Conservation (phyloP, 805 yeast genomes). For the Saccharomycopsis fermentans region DNA sequence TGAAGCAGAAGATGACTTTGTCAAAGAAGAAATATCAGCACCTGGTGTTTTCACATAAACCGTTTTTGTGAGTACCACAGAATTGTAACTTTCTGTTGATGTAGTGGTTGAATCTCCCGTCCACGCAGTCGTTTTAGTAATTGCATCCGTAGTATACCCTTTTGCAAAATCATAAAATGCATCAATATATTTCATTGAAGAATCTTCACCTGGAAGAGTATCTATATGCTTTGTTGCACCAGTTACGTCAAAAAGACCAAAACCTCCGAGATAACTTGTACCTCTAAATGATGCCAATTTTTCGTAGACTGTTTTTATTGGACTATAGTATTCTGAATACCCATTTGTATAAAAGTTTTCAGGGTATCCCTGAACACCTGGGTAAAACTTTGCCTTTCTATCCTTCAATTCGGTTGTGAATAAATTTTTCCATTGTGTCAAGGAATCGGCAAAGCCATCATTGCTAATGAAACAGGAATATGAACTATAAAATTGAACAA, state of each 20-base stretch:
- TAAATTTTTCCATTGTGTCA: slow-evolving; percentile 36
- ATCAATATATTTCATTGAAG: neutral
- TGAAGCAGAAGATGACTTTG: neutral
- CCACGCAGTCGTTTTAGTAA: neutral
- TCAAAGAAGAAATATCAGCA: neutral
- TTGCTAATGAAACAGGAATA: slow-evolving; percentile 32
- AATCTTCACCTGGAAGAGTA: neutral
- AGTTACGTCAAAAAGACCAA: slow-evolving; percentile 5
- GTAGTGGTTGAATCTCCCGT: neutral
- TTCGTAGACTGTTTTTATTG: neutral
- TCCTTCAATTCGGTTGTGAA: neutral
- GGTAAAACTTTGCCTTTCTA: neutral
- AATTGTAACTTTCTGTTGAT: neutral
- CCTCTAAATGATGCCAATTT: neutral
- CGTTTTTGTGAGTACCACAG: neutral
- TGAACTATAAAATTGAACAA: slow-evolving; percentile 59
- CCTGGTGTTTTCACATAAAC: neutral
- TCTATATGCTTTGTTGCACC: neutral
- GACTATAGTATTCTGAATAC: neutral
- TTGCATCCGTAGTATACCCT: neutral
- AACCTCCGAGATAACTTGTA: neutral
- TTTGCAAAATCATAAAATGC: neutral
- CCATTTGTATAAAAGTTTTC: neutral
- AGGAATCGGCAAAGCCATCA: slow-evolving; percentile 34
- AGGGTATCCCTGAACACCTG: neutral